These are phyloP conservation scores for Musa itinerans DNA, from an alignment of 176 grass and related monocot genomes.

Conservation along the genomic window DNA sequence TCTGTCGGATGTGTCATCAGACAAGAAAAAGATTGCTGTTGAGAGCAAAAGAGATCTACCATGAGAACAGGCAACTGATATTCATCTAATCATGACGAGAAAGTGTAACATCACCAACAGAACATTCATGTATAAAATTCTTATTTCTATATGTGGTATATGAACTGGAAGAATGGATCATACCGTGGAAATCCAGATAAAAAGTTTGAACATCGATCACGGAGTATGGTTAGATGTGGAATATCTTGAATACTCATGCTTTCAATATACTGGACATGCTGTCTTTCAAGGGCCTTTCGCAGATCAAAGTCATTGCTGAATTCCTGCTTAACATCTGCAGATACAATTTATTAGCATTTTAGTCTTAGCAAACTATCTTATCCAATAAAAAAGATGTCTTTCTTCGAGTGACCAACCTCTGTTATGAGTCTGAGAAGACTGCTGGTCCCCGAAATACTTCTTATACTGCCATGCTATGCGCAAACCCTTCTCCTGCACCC, in stretches of 20 bases:
- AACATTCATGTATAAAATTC: background rate
- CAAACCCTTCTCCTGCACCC: constrained; percentile 61
- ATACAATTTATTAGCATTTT: background rate
- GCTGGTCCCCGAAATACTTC: constrained; percentile 81
- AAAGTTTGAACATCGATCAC: constrained; percentile 46
- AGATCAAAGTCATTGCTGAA: constrained; percentile 93
- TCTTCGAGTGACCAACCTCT: constrained; percentile 27
- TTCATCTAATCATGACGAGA: too few relatives aligned
- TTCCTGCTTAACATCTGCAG: constrained; percentile 69
- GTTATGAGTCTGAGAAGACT: constrained; percentile 25
- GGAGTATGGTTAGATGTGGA: constrained; percentile 29
- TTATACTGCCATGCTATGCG: constrained; percentile 98
- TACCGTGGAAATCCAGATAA: constrained; percentile 58
- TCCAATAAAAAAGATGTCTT: too few relatives aligned
- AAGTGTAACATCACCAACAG: background rate
- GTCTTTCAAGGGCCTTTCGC: constrained; percentile 67
- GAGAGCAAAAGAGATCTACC: background rate
- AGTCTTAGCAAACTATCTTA: background rate
- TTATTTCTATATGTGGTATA: background rate
- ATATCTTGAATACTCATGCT: constrained; percentile 66
- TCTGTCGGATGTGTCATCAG: background rate
- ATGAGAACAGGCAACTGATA: background rate
- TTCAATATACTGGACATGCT: constrained; percentile 55
- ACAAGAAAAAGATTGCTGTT: background rate
- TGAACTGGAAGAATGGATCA: constrained; percentile 9